Conservation (phyloP, 1,139 yeast species). For the Taphrina flavorubra region DNA sequence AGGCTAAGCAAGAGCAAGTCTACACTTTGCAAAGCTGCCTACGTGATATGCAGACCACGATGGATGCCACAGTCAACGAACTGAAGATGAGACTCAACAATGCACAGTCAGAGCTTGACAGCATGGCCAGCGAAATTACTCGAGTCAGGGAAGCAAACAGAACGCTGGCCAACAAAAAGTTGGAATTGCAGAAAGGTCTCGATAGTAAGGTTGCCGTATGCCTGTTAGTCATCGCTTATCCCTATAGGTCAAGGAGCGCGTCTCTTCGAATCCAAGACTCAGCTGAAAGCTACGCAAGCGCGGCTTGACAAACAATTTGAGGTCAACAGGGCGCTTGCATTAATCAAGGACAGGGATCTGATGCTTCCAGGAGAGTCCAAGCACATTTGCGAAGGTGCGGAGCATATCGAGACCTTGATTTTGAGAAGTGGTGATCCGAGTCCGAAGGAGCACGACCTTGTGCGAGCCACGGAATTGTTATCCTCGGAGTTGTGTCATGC, state of each 20-base stretch:
- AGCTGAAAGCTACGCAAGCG: neutral
- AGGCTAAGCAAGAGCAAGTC: neutral
- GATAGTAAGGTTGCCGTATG: neutral
- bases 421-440: neutral
- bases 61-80: neutral
- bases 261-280: constrained; percentile 3
- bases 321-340: neutral
- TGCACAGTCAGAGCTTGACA: neutral
- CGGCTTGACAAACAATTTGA: constrained; percentile 9
- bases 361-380: neutral
- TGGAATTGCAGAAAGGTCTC: constrained; percentile 12
- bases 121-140: neutral
- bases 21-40: neutral
- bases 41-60: neutral
- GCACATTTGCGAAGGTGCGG: neutral
- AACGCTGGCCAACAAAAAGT: neutral
- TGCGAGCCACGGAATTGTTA: neutral
- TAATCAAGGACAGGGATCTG: neutral
- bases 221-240: neutral
- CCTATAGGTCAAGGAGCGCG: constrained; percentile 6
- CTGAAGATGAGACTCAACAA: neutral
- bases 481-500: neutral
- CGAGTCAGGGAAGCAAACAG: neutral
- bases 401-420: neutral
- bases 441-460: neutral